These are phyloP conservation scores for Zymoseptoria brevis DNA, from an alignment of 2,329 filamentous ascomycete species.

Conservation along the genomic window DNA sequence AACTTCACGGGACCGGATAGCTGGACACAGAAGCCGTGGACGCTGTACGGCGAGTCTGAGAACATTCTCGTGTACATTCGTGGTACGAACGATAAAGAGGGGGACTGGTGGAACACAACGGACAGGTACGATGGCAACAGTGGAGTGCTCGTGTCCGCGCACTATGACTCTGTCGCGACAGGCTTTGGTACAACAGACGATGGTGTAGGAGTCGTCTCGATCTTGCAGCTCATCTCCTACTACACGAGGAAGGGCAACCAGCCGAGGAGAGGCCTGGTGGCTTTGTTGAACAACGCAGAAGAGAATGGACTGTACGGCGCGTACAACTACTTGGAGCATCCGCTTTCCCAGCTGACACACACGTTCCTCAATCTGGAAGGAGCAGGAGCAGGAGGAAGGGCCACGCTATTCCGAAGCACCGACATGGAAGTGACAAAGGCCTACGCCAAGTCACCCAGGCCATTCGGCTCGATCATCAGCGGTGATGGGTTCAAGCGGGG, in stretches of 20 bases:
- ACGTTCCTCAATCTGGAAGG: conserved; percentile 94
- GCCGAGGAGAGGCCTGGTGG: conserved; percentile 71
- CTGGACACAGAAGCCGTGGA: conserved; percentile 18
- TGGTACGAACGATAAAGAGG: conserved; percentile 62
- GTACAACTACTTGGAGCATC: conserved; percentile 67
- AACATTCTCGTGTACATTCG: conserved; percentile 91
- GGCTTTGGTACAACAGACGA: conserved; percentile 92
- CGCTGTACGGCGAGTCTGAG: conserved; percentile 80
- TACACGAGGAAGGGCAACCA: conserved; percentile 63
- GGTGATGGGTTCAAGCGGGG: conserved; percentile 77
- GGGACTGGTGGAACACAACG: conserved; percentile 60
- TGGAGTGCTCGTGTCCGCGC: conserved; percentile 86
- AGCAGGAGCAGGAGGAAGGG: conserved; percentile 82
- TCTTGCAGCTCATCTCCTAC: conserved; percentile 78
- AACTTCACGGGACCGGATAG: conserved; percentile 58
- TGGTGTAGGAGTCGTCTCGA: conserved; percentile 78
- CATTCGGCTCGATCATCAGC: conserved; percentile 75
- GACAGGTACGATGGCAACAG: conserved; percentile 42
- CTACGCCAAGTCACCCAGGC: conserved; percentile 63
- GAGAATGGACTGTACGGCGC: conserved; percentile 89
- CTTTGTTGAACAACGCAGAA: conserved; percentile 90
- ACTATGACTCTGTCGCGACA: conserved; percentile 89
- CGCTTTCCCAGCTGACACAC: conserved; percentile 69
- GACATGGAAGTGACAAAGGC: conserved; percentile 78
- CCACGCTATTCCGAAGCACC: conserved; percentile 78